Conservation (phyloP, 106 monocot genomes). For the Chionographis japonica region DNA sequence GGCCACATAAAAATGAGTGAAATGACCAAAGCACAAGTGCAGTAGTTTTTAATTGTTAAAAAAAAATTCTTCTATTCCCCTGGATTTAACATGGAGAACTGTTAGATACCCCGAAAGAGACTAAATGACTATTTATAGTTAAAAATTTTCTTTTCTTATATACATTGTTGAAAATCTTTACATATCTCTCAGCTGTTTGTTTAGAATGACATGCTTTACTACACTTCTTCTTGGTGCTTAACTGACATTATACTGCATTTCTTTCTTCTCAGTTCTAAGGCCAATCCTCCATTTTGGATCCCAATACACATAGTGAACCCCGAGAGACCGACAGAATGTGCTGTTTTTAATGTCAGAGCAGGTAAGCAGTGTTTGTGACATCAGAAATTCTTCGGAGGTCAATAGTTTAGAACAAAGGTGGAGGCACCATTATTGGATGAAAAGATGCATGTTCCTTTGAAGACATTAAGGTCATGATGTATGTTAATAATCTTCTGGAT, state of each 20-base stretch:
- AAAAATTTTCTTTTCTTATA: too few relatives aligned
- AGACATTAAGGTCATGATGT: too few relatives aligned
- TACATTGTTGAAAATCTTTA: too few relatives aligned
- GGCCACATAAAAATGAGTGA: too few relatives aligned
- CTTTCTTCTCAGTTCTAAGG: slow-evolving; percentile 66
- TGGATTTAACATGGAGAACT: too few relatives aligned
- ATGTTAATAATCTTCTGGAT: too few relatives aligned
- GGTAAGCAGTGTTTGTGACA: slow-evolving; percentile 36
- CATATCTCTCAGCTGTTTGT: neutral
- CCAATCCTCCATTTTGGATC: slow-evolving; percentile 96
- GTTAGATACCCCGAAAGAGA: too few relatives aligned
- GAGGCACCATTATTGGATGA: neutral
- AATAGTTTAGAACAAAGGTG: neutral
- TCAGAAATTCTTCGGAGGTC: neutral
- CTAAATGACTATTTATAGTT: too few relatives aligned
- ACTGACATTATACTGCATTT: slow-evolving; percentile 2
- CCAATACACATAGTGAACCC: slow-evolving; percentile 96
- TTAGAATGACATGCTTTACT: neutral
- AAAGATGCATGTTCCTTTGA: too few relatives aligned
- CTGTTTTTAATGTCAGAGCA: slow-evolving; percentile 92
- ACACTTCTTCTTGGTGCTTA: neutral
- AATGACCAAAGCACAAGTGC: too few relatives aligned
- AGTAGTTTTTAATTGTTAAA: too few relatives aligned
- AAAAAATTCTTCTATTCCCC: too few relatives aligned
- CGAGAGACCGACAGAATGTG: slow-evolving; percentile 98